A percentile compares a stretch with the other conserved stretches of the same genome.
phyloP scores from a whole-genome alignment of 768 basidiomycete genomes.

The Clavaria fumosa region DNA sequence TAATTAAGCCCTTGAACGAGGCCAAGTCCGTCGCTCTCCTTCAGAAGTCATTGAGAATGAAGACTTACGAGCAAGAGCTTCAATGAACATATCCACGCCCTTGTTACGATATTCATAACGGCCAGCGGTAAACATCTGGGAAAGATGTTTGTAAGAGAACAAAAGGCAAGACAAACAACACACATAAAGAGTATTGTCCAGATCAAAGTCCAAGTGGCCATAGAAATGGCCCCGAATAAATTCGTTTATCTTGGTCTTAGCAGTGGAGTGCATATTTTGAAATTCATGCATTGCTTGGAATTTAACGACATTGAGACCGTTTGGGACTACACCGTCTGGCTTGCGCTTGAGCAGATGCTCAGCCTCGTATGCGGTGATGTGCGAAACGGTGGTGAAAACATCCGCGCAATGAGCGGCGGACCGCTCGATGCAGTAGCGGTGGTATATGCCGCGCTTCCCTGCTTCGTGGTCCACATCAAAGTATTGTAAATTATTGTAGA shows the following conservation, averaged over 20 bases:
- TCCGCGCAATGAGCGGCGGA: constrained; percentile 90
- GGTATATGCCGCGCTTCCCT: constrained; percentile 97
- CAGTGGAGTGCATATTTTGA: constrained; percentile 83
- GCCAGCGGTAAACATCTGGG: constrained; percentile 95
- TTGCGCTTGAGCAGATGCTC: constrained; percentile 96
- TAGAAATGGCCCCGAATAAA: constrained; percentile 98
- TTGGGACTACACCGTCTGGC: constrained; percentile 92
- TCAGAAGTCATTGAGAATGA: constrained; percentile 1
- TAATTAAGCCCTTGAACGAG: constrained; percentile 33
- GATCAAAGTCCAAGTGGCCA: constrained; percentile 91
- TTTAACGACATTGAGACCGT: constrained; percentile 96
- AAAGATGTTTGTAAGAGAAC: constrained; percentile 3
- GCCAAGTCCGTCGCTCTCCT: constrained; percentile 4
- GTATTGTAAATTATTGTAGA: constrained; percentile 99
- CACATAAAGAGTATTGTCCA: constrained; percentile 82
- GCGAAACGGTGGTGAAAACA: constrained; percentile 94
- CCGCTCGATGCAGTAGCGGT: constrained; percentile 93
- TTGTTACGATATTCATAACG: constrained; percentile 99
- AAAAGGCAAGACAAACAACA: constrained; percentile 1
- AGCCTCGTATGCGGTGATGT: constrained; percentile 95
- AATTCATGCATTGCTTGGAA: constrained; percentile 99
- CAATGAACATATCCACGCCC: constrained; percentile 99
- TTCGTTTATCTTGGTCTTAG: constrained; percentile 97
- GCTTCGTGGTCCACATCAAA: constrained; percentile 99
- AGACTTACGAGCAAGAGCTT: constrained; percentile 71